Conservation (phyloP, 2,329 filamentous ascomycete species). For the Alternaria tenuissima region DNA sequence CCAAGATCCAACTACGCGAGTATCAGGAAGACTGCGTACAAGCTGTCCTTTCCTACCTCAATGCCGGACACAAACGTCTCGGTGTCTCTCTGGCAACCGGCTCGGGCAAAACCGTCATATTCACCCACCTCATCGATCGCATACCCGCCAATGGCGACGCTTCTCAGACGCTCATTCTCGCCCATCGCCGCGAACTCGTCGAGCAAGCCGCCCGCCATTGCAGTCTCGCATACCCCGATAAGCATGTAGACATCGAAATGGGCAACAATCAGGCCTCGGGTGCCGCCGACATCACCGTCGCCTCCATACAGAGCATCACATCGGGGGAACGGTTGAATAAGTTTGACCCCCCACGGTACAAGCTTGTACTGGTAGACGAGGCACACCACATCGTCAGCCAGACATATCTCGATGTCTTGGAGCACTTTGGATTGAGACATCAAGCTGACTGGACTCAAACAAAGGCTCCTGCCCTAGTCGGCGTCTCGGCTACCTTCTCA, state of each 20-base stretch:
- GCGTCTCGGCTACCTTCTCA: slow-evolving; percentile 85
- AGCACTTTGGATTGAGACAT: slow-evolving; percentile 77
- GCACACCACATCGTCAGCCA: slow-evolving; percentile 94
- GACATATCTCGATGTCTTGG: slow-evolving; percentile 76
- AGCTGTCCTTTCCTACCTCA: slow-evolving; percentile 74
- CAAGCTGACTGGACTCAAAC: slow-evolving; percentile 48
- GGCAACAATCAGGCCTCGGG: slow-evolving; percentile 78
- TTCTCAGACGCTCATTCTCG: slow-evolving; percentile 86
- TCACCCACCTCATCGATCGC: slow-evolving; percentile 90
- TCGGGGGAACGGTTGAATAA: slow-evolving; percentile 81
- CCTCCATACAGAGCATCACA: slow-evolving; percentile 84
- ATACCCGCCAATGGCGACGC: slow-evolving; percentile 67
- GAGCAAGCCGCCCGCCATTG: slow-evolving; percentile 94
- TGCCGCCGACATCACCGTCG: slow-evolving; percentile 88
- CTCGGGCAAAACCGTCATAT: slow-evolving; percentile 93
- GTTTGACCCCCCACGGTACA: slow-evolving; percentile 81
- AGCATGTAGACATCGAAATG: slow-evolving; percentile 91
- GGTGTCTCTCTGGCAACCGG: slow-evolving; percentile 89
- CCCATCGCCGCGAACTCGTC: slow-evolving; percentile 90
- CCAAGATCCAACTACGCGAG: slow-evolving; percentile 70
- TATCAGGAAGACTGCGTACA: slow-evolving; percentile 95
- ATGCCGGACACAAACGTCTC: slow-evolving; percentile 77
- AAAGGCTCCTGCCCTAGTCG: slow-evolving; percentile 69
- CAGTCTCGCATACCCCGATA: slow-evolving; percentile 77
- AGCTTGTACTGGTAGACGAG: slow-evolving; percentile 92